A percentile compares a stretch with the other conserved stretches of the same genome.
phyloP scores from a whole-genome alignment of 1,139 yeast genomes.

The Debaryomyces psychrophilus region DNA sequence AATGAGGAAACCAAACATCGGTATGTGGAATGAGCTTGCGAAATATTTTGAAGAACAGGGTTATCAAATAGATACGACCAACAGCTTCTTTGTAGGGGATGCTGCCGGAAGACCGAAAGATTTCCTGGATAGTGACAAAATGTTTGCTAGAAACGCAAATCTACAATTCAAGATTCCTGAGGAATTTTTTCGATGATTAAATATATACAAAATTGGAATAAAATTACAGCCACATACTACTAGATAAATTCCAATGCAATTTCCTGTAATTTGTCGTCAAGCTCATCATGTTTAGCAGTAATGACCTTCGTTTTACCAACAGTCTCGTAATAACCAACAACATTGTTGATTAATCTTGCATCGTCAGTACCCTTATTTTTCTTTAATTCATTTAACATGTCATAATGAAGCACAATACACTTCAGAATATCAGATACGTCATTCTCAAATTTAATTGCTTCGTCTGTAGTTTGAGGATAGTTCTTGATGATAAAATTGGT shows the following conservation, averaged over 20 bases:
- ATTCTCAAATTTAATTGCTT: conserved; percentile 65
- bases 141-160: conserved; percentile 63
- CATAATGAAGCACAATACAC: conserved; percentile 40
- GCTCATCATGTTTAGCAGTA: conserved; percentile 23
- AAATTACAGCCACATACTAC: background rate
- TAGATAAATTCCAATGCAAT: conserved; percentile 28
- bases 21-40: conserved; percentile 64
- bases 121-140: conserved; percentile 74
- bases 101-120: conserved; percentile 87
- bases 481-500: conserved; percentile 52
- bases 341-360: conserved; percentile 37
- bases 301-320: conserved; percentile 49
- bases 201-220: background rate
- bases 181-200: conserved; percentile 38
- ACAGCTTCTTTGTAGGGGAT: conserved; percentile 85
- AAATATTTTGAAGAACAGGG: conserved; percentile 33
- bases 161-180: conserved; percentile 72
- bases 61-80: conserved; percentile 35
- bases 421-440: conserved; percentile 52
- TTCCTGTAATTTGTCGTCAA: conserved; percentile 29
- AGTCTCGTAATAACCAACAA: conserved; percentile 61
- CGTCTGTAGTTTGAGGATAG: conserved; percentile 61
- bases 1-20: conserved; percentile 75
- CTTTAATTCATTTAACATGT: conserved; percentile 30
- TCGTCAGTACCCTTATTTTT: conserved; percentile 30